Evolutionary conservation across 2,329 filamentous ascomycete species (phyloP), one percentile per base, ranked within the genome.

Genomic region (Colletotrichum sidae): DNA sequence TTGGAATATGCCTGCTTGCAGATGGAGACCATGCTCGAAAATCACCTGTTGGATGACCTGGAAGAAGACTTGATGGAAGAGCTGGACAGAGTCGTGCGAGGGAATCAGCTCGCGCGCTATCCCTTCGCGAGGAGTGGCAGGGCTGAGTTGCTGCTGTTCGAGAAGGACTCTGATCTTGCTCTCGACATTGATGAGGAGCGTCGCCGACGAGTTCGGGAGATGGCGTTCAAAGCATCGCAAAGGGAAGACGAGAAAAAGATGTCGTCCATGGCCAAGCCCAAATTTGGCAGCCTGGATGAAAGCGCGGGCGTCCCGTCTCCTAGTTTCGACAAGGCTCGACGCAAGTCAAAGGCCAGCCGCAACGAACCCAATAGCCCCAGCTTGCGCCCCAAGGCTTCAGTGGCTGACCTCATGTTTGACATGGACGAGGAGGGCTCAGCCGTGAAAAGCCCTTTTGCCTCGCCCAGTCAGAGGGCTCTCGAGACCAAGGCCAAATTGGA

Each of bases 1-100:
- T 81, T 98, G 37, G 93, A 97, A 75, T 99, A 97, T 74, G 88
- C 97, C 25, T 97, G 94, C 72, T 81, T 97, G 49, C 96, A 97
- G 72, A 83, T 98, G 62, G 96, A 99, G 76, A 88, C 90, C 7
- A 93, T 98, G 85, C 88, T 99, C 55, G 94, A 97, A 73, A 97
- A 97, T 68, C 91, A 93, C 70, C 84, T 95, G 13, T 84, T 99
- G 3, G 92, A 96, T 69, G 91, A 93, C 62, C 85, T 99, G 13
- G 94, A 98, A 58, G 88, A 92, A 46, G 91, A 96, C 65, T 80
- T 98, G n/a, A 79, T 97, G 13, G 72, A 86, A 3, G 93, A 97
- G 58, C 84, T 99, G 3, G 93, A 97, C 74, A 83, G 86, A 54
- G 86, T 93, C 10, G 93, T 97, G 12, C 90, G 90, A 64, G 88